Percentiles rank a stretch among this genome's conserved stretches.
These are phyloP conservation scores for Amphirosellinia nigrospora DNA, from an alignment of 495 filamentous ascomycete species.

Conservation along the genomic window DNA sequence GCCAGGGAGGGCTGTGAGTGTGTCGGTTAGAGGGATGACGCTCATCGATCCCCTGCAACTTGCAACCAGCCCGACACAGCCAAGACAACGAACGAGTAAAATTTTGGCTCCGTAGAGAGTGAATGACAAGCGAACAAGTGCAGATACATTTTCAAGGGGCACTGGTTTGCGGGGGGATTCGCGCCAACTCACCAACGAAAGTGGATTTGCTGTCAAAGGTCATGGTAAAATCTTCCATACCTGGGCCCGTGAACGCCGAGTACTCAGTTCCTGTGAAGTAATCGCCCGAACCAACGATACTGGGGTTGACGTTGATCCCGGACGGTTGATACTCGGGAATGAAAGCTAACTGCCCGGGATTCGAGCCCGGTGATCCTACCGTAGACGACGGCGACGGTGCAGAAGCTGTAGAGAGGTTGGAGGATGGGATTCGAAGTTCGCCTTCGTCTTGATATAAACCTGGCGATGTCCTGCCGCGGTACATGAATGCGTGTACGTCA, in stretches of 20 bases:
- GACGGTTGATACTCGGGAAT: slow-evolving; percentile 67
- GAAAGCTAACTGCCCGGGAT: slow-evolving; percentile 62
- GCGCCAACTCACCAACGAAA: slow-evolving; percentile 82
- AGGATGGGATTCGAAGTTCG: slow-evolving; percentile 56
- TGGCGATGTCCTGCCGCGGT: slow-evolving; percentile 46
- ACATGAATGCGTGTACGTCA: slow-evolving; percentile 46
- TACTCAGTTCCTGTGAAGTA: slow-evolving; percentile 65
- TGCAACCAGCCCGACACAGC: slow-evolving; percentile 21
- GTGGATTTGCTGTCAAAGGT: slow-evolving; percentile 61
- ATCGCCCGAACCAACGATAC: slow-evolving; percentile 67
- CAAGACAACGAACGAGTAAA: slow-evolving; percentile 5
- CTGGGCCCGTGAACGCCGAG: slow-evolving; percentile 52
- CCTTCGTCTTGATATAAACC: slow-evolving; percentile 51
- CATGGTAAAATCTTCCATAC: slow-evolving; percentile 56
- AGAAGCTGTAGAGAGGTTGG: slow-evolving; percentile 75
- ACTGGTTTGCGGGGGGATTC: slow-evolving; percentile 30
- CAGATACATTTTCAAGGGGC: slow-evolving; percentile 38
- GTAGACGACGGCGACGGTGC: slow-evolving; percentile 79
- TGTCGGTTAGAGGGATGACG: slow-evolving; percentile 26
- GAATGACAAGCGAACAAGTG: slow-evolving; percentile 3
- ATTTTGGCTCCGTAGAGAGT: background rate
- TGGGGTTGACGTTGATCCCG: slow-evolving; percentile 69
- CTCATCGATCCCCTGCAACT: slow-evolving; percentile 27
- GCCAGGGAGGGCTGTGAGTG: slow-evolving; percentile 22
- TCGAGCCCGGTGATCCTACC: slow-evolving; percentile 80